Evolutionary conservation across 176 grass and related monocot genomes (phyloP).

Genomic region (Cenchrus purpureus): DNA sequence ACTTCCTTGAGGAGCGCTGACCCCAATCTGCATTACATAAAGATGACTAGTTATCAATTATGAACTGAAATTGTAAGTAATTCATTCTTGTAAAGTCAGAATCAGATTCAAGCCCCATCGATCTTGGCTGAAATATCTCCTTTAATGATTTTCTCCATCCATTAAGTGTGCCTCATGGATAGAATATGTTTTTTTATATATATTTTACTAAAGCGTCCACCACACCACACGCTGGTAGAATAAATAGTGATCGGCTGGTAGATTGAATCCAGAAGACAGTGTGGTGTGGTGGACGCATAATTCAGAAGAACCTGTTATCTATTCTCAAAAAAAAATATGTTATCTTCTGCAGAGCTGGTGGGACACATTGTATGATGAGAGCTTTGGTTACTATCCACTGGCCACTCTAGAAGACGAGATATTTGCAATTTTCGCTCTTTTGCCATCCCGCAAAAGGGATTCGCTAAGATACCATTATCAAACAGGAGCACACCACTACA

Average conservation of each 20-base stretch:
- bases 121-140: slow-evolving; percentile 4
- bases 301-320: slow-evolving; percentile 41
- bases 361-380: slow-evolving; percentile 30
- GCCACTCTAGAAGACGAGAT: not conserved
- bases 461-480: too few species aligned
- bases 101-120: not conserved
- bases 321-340: too few species aligned
- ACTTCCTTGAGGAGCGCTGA: slow-evolving; percentile 96
- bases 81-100: slow-evolving; percentile 14
- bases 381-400: slow-evolving; percentile 27
- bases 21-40: slow-evolving; percentile 73
- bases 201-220: slow-evolving; percentile 16
- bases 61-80: slow-evolving; percentile 3
- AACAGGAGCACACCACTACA: too few species aligned
- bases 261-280: not conserved
- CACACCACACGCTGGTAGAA: too few species aligned
- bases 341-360: not conserved
- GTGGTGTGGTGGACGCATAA: slow-evolving; percentile 36
- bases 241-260: too few species aligned
- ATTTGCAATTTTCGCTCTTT: too few species aligned
- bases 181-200: slow-evolving; percentile 18
- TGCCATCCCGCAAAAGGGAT: too few species aligned
- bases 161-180: not conserved
- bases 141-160: not conserved
- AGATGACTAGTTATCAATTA: slow-evolving; percentile 29